These are phyloP conservation scores for Endocalyx cinctus DNA, from an alignment of 2,329 filamentous ascomycete species.

Conservation along the genomic window DNA sequence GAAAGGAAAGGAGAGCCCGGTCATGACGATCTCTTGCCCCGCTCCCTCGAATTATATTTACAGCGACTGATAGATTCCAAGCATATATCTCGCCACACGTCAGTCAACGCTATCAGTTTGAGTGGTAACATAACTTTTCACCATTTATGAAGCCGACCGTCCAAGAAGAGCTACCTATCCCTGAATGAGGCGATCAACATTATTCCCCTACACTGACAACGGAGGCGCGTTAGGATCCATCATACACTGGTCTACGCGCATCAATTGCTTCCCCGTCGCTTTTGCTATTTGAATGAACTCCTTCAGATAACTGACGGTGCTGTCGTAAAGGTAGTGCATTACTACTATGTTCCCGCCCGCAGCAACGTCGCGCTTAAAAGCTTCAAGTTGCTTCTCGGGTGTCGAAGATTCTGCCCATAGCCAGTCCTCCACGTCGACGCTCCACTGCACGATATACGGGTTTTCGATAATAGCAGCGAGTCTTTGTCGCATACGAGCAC, in stretches of 20 bases:
- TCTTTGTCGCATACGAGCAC: slow-evolving; percentile 60
- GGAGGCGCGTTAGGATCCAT: slow-evolving; percentile 55
- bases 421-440: slow-evolving; percentile 68
- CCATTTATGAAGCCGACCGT: too few species aligned
- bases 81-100: too few species aligned
- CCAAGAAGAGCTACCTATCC: too few species aligned
- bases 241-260: slow-evolving; percentile 64
- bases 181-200: too few species aligned
- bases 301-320: slow-evolving; percentile 58
- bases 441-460: slow-evolving; percentile 62
- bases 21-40: too few species aligned
- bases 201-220: slow-evolving; percentile 12
- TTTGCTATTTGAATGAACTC: slow-evolving; percentile 64
- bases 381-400: slow-evolving; percentile 62
- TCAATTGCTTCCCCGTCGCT: slow-evolving; percentile 57
- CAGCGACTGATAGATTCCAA: too few species aligned
- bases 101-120: too few species aligned
- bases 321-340: slow-evolving; percentile 64
- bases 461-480: slow-evolving; percentile 49
- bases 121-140: too few species aligned
- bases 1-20: too few species aligned
- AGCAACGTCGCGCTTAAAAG: slow-evolving; percentile 58
- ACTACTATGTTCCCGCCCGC: slow-evolving; percentile 62
- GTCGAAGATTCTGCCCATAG: slow-evolving; percentile 58
- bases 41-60: too few species aligned